A percentile compares a stretch with the other conserved stretches of the same genome.
These are phyloP conservation scores for Luvunga scandens DNA, from an alignment of 345 rosid species.

Conservation along the genomic window DNA sequence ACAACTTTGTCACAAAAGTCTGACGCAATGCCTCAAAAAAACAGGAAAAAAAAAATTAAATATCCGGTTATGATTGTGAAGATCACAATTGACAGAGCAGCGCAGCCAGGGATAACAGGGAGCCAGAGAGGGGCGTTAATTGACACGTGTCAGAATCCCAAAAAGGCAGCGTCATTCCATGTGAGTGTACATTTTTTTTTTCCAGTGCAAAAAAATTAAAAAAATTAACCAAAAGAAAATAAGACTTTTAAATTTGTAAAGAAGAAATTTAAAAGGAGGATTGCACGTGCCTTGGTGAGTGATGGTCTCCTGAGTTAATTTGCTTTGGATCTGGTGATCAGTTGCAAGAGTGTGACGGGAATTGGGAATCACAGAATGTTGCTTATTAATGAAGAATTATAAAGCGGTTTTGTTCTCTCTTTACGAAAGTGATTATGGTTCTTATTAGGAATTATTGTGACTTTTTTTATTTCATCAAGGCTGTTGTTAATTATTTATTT, in stretches of 20 bases:
- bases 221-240: not conserved
- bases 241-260: too few species aligned
- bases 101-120: not conserved
- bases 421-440: slow-evolving; percentile 16
- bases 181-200: not conserved
- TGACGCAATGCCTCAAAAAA: not conserved
- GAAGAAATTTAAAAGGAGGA: not conserved
- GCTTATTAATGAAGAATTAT: slow-evolving; percentile 15
- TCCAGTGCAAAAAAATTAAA: not conserved
- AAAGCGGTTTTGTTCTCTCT: slow-evolving; percentile 1
- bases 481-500: not conserved
- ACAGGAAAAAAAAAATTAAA: too few species aligned
- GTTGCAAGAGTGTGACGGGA: slow-evolving; percentile 2
- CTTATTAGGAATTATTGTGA: not conserved
- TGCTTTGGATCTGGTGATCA: slow-evolving; percentile 32
- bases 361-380: slow-evolving; percentile 20
- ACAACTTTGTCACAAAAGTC: not conserved
- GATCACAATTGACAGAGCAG: not conserved
- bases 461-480: not conserved
- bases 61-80: not conserved
- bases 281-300: slow-evolving; percentile 24
- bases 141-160: slow-evolving; percentile 1
- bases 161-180: not conserved
- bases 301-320: not conserved
- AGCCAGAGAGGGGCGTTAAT: not conserved